A percentile compares a stretch with the other conserved stretches of the same genome.
Evolutionary conservation across 345 rosid genomes (phyloP).

Genomic region (Syzygium grande): DNA sequence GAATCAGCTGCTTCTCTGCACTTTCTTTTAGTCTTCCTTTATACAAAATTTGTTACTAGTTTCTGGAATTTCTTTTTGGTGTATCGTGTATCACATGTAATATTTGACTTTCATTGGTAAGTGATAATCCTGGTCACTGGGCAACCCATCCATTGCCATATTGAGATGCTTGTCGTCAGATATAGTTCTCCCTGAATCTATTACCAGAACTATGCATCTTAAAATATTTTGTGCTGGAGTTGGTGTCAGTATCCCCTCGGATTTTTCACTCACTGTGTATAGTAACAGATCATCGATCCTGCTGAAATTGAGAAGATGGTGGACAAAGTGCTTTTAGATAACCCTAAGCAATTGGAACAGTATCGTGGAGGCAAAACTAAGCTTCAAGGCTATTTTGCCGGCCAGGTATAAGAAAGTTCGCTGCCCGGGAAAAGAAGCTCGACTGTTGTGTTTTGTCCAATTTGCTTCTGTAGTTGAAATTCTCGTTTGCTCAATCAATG

Average conservation of each 20-base stretch:
- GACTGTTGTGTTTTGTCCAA: neutral
- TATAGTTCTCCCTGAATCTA: neutral
- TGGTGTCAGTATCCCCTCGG: neutral
- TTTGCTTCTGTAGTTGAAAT: neutral
- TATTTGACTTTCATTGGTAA: neutral
- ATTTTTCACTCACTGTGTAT: neutral
- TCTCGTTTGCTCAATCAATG: neutral
- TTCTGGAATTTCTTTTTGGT: neutral
- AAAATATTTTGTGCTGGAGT: neutral
- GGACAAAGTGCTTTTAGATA: conserved; percentile 58
- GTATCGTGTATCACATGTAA: neutral
- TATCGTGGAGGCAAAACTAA: conserved; percentile 82
- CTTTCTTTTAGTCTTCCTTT: neutral
- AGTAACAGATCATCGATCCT: conserved; percentile 64
- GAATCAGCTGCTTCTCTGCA: neutral
- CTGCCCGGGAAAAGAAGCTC: neutral
- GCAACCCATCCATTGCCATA: neutral
- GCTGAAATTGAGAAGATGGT: conserved; percentile 77
- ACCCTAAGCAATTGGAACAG: conserved; percentile 81
- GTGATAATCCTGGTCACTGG: neutral
- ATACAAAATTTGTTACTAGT: neutral
- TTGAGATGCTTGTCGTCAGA: neutral
- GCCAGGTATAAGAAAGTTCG: conserved; percentile 45
- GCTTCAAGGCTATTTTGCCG: conserved; percentile 85
- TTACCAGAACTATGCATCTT: neutral